Conservation (phyloP, 202 grass and related monocot genomes). For the Elaeis oleifera region DNA sequence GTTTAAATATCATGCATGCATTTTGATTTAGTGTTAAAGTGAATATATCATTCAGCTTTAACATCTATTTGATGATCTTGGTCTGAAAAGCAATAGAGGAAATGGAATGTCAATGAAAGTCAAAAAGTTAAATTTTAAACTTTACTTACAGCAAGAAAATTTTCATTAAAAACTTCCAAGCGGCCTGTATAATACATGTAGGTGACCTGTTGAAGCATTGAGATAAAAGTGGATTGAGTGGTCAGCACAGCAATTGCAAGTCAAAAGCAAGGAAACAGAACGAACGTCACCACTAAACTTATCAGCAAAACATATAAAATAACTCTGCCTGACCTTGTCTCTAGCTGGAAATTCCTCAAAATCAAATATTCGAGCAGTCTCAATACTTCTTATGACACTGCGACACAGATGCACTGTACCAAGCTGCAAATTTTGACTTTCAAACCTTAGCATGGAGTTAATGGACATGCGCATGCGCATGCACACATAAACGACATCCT, state of each 20-base stretch:
- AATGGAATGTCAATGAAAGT: slow-evolving; percentile 1
- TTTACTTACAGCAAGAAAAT: slow-evolving; percentile 80
- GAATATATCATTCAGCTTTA: no score
- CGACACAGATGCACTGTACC: slow-evolving; percentile 93
- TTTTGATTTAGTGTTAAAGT: no score
- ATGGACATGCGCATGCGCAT: no score
- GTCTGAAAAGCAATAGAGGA: no score
- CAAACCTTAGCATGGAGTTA: slow-evolving; percentile 15
- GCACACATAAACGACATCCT: no score
- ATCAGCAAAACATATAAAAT: slow-evolving; percentile 8
- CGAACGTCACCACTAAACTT: slow-evolving; percentile 3
- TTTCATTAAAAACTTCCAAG: slow-evolving; percentile 94
- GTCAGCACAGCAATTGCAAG: background rate
- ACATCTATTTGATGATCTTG: no score
- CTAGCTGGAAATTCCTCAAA: slow-evolving; percentile 96
- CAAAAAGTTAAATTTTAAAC: background rate
- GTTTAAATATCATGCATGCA: no score
- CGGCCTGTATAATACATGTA: slow-evolving; percentile 99
- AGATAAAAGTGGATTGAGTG: slow-evolving; percentile 8
- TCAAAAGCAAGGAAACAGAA: background rate
- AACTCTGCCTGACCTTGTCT: slow-evolving; percentile 55
- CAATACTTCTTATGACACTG: slow-evolving; percentile 95
- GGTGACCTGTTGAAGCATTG: slow-evolving; percentile 59
- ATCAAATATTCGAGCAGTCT: slow-evolving; percentile 94
- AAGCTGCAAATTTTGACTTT: slow-evolving; percentile 67